Evolutionary conservation across 208 protist genomes (phyloP).

Genomic region (Crithidia bombi): DNA sequence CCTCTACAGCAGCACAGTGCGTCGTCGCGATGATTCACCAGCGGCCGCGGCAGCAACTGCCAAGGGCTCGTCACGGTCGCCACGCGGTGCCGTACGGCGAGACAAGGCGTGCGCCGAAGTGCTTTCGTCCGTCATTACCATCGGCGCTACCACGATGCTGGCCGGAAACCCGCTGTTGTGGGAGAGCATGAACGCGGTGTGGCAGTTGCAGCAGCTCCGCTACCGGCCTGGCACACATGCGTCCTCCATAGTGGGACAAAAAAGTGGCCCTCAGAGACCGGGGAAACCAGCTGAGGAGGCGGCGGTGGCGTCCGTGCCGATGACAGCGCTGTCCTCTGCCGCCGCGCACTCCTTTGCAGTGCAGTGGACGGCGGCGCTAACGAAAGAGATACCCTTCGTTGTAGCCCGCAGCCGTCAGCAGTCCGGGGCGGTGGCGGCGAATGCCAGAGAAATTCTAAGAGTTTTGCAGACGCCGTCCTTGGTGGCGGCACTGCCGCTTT

Average conservation of each 20-base stretch:
- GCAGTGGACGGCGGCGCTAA: constrained; percentile 13
- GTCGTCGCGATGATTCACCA: neutral
- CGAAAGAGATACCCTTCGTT: constrained; percentile 12
- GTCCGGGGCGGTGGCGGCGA: constrained; percentile 16
- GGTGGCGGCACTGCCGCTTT: constrained; percentile 15
- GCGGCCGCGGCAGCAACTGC: no score
- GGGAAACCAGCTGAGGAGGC: no score
- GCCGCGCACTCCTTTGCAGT: constrained; percentile 22
- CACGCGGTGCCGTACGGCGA: neutral
- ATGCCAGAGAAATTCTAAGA: constrained; percentile 19
- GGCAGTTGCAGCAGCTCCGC: constrained; percentile 32
- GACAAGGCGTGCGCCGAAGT: neutral
- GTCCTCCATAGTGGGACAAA: no score
- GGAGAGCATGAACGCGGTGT: constrained; percentile 24
- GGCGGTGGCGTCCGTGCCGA: neutral
- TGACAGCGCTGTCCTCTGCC: neutral
- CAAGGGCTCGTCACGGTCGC: no score
- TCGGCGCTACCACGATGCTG: constrained; percentile 32
- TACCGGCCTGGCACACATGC: no score
- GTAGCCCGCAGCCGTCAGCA: constrained; percentile 2
- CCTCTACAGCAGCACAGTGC: neutral
- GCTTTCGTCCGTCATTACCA: constrained; percentile 13
- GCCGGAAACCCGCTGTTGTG: constrained; percentile 22
- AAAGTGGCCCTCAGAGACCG: no score
- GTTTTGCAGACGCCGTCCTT: constrained; percentile 12